Percentiles rank a stretch among this genome's conserved stretches.
phyloP scores from a whole-genome alignment of 1,284 basidiomycete species.

The Ustilago sp. region DNA sequence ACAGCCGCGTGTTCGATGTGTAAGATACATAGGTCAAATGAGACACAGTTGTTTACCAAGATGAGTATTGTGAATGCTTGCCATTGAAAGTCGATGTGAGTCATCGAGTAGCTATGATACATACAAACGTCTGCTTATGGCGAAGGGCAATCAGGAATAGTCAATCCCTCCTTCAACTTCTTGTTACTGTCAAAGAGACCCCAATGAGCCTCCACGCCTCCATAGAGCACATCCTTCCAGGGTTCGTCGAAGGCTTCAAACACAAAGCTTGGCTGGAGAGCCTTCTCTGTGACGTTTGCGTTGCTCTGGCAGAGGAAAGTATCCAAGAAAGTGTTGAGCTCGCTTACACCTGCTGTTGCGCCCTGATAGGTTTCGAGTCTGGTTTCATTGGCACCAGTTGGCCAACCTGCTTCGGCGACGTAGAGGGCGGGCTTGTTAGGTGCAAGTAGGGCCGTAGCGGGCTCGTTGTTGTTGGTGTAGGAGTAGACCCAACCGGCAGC shows the following conservation, averaged over 20 bases:
- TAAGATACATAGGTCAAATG: no score
- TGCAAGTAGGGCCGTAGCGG: conserved; percentile 64
- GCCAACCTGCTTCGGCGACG: conserved; percentile 95
- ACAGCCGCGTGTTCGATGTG: no score
- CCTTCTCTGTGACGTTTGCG: conserved; percentile 79
- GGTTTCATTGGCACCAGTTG: conserved; percentile 74
- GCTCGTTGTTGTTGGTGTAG: conserved; percentile 77
- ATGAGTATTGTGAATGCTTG: no score
- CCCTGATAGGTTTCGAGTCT: conserved; percentile 33
- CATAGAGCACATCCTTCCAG: conserved; percentile 82
- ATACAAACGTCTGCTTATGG: conserved; percentile 23
- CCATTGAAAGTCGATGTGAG: no score
- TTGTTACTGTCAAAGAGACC: conserved; percentile 49
- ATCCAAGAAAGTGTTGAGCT: conserved; percentile 76
- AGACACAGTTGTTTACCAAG: no score
- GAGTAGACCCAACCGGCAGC: conserved; percentile 78
- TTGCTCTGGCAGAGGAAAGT: conserved; percentile 90
- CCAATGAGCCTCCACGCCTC: conserved; percentile 81
- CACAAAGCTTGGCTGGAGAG: conserved; percentile 58
- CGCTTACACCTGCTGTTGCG: conserved; percentile 45
- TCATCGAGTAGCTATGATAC: no score
- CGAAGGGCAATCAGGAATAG: conserved; percentile 71
- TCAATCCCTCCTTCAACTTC: conserved; percentile 65
- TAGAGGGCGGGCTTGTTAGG: conserved; percentile 77
- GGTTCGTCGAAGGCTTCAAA: conserved; percentile 82